Evolutionary conservation across 1,139 yeast species (phyloP).

Genomic region (Blastobotrys ciferrii): DNA sequence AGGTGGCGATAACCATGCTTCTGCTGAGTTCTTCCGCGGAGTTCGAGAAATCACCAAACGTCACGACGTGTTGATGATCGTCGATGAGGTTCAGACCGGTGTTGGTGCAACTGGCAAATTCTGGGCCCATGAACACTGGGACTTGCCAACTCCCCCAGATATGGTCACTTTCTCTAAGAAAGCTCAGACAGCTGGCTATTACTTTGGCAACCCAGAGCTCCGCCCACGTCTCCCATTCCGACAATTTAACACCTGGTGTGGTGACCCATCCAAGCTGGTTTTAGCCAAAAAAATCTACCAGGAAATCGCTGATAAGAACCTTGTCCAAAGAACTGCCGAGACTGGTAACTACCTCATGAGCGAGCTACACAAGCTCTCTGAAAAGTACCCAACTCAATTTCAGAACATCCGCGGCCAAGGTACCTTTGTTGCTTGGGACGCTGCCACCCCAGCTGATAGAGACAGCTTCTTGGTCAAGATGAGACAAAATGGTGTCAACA

Average conservation of each 20-base stretch:
- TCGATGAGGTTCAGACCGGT: constrained; percentile 87
- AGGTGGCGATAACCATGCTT: constrained; percentile 87
- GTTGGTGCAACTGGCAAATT: constrained; percentile 80
- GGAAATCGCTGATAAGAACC: constrained; percentile 59
- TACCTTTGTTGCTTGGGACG: constrained; percentile 78
- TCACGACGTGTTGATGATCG: constrained; percentile 65
- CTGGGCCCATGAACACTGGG: constrained; percentile 87
- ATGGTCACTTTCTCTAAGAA: constrained; percentile 82
- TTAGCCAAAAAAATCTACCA: constrained; percentile 68
- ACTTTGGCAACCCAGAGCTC: constrained; percentile 66
- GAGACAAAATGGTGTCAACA: constrained; percentile 63
- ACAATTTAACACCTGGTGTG: constrained; percentile 91
- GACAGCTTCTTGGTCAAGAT: constrained; percentile 56
- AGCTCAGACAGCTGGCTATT: constrained; percentile 85
- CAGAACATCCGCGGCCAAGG: constrained; percentile 73
- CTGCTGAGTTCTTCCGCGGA: constrained; percentile 72
- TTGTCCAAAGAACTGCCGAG: constrained; percentile 52
- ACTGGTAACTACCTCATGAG: constrained; percentile 64
- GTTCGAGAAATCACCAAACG: constrained; percentile 67
- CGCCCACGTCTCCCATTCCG: constrained; percentile 73
- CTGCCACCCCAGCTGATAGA: constrained; percentile 52
- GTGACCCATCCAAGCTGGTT: constrained; percentile 78
- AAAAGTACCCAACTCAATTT: constrained; percentile 51
- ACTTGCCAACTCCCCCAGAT: constrained; percentile 70
- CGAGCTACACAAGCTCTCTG: constrained; percentile 51